A percentile compares a stretch with the other conserved stretches of the same genome.
These are phyloP conservation scores for Chlorella sorokiniana DNA, from an alignment of 139 green algal species.

Conservation along the genomic window DNA sequence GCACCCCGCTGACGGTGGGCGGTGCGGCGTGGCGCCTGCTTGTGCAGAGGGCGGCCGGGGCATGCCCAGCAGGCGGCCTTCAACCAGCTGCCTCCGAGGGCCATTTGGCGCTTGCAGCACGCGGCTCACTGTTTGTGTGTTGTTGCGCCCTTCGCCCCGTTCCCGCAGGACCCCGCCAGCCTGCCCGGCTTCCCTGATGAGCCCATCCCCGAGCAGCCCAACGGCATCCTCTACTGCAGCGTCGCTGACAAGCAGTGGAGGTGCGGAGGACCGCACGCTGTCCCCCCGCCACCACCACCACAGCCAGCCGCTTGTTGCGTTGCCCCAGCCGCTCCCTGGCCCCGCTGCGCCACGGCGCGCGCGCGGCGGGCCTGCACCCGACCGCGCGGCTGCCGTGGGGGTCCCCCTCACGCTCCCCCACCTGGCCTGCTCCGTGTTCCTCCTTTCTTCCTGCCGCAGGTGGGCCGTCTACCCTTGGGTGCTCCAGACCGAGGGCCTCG, in stretches of 20 bases:
- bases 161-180: not conserved
- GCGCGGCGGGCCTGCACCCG: too few relatives aligned
- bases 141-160: not conserved
- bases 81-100: not conserved
- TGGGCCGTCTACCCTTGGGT: conserved; percentile 45
- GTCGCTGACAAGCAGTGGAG: conserved; percentile 6
- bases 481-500: conserved; percentile 8
- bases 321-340: too few relatives aligned
- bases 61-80: not conserved
- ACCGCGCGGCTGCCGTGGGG: not conserved
- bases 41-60: too few relatives aligned
- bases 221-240: conserved; percentile 22
- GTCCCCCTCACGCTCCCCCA: not conserved
- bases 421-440: not conserved
- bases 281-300: not conserved
- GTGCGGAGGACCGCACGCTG: not conserved
- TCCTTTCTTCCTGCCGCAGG: not conserved
- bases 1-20: conserved; percentile 4
- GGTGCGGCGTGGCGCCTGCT: not conserved
- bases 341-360: not conserved
- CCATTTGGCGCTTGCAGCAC: not conserved
- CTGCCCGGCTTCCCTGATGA: not conserved
- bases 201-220: not conserved
- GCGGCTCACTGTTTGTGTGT: too few relatives aligned
- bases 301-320: not conserved